Evolutionary conservation across 495 filamentous ascomycete genomes (phyloP).

Genomic region (Aspergillus nidulans): DNA sequence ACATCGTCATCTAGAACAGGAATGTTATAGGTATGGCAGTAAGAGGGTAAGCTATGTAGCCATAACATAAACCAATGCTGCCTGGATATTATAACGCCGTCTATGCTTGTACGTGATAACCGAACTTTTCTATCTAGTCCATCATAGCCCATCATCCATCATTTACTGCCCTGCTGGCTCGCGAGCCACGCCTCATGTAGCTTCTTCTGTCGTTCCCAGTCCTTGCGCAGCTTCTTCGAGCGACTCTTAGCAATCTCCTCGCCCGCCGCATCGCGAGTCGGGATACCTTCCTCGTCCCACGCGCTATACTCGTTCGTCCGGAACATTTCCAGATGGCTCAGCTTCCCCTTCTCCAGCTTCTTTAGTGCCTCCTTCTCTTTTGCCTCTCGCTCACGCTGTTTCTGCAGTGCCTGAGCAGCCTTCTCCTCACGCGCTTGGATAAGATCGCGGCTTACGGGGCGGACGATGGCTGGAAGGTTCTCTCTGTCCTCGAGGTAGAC

Average conservation of each 20-base stretch:
- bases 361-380: constrained; percentile 53
- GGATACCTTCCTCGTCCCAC: constrained; percentile 86
- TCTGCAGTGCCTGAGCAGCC: constrained; percentile 43
- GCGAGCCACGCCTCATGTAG: constrained; percentile 64
- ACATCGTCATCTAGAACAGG: too few relatives aligned
- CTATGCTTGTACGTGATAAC: constrained; percentile 6
- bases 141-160: too few relatives aligned
- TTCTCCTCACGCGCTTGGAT: constrained; percentile 70
- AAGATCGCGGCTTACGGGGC: constrained; percentile 71
- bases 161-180: constrained; percentile 20
- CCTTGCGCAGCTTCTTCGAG: constrained; percentile 82
- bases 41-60: neutral
- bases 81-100: constrained; percentile 15
- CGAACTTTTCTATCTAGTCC: constrained; percentile 1
- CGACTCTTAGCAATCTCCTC: constrained; percentile 77
- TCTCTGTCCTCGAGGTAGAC: constrained; percentile 88
- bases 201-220: constrained; percentile 91
- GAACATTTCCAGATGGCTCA: constrained; percentile 67
- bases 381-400: constrained; percentile 56
- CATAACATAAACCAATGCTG: constrained; percentile 5
- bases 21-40: neutral
- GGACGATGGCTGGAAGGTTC: constrained; percentile 68
- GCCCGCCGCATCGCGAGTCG: constrained; percentile 68
- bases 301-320: constrained; percentile 66
- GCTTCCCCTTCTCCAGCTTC: constrained; percentile 65